Evolutionary conservation across 2,329 filamentous ascomycete genomes (phyloP), one percentile per base, ranked within the genome.

Genomic region (Tolypocladium ovalisporum): DNA sequence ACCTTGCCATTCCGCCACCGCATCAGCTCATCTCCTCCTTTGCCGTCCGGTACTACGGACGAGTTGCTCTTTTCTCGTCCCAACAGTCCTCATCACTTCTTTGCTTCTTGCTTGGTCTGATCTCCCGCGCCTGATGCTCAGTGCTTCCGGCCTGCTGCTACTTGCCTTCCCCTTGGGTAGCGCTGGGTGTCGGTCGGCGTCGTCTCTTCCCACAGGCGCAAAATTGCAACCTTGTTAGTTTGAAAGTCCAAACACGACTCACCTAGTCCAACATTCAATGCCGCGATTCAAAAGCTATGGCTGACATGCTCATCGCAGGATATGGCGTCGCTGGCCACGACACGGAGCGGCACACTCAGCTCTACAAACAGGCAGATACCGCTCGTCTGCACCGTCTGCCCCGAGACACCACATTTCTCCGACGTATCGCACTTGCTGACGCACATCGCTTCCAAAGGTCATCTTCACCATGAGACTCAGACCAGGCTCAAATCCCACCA

Each of bases 371-470:
- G 63, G 58, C 64, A 69, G 53, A 86, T 91, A 59, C 84, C 88
- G 57, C 83, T 97, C 54, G 75, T 84, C 64, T 97, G 93, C 82
- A 85, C 80, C 66, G 86, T 96, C 63, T 97, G 93, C 70, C 87
- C 88, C 39, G 89, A 87, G 63, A 81, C 81, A 60, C 89, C 90
- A 42, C 82, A 75, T 35, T 97, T 97, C 74, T 96, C 90, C 57
- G 93, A 97, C 71, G 79, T 91, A 51, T 96, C 92, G 37, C 93
- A 97, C 71, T 78, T 97, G 40, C 82, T 97, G 67, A 97, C 93
- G 15, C 93, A 97, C 68, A 84, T 97, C 61, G 85, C 88, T 59
- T 97, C 92, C 62, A 97, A 97, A 70, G 88, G 88, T n/a, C 93
- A 97, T 70, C 77, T 97, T 37, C 86, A 90, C 59, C 83, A 90